These are phyloP conservation scores for Aspergillus sp. DNA, from an alignment of 2,329 filamentous ascomycete species.

Conservation along the genomic window DNA sequence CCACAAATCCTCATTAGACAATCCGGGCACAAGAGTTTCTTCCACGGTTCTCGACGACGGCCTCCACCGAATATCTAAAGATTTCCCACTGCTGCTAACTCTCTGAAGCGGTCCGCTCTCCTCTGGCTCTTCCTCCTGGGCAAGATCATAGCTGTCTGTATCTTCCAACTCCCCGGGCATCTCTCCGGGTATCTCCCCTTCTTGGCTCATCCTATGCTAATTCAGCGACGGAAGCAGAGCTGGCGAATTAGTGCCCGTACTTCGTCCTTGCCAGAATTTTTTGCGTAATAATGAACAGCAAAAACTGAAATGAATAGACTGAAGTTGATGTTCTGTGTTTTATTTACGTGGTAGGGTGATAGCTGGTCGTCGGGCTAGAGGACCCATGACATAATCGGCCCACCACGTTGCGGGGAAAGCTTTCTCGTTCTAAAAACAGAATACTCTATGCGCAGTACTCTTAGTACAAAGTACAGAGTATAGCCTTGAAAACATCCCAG, in stretches of 20 bases:
- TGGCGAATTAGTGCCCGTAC: not conserved
- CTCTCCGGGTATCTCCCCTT: not conserved
- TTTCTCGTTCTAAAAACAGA: too few relatives aligned
- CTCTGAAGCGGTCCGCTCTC: not conserved
- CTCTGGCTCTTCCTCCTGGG: not conserved
- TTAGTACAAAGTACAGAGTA: too few relatives aligned
- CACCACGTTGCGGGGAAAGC: too few relatives aligned
- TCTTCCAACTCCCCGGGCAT: not conserved
- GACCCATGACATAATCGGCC: too few relatives aligned
- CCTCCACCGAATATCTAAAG: not conserved
- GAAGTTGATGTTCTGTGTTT: too few relatives aligned
- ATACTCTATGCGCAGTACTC: too few relatives aligned
- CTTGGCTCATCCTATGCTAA: not conserved
- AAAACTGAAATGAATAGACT: too few relatives aligned
- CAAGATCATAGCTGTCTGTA: not conserved
- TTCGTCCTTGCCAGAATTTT: too few relatives aligned
- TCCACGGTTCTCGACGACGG: slow-evolving; percentile 6
- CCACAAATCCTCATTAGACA: slow-evolving; percentile 68
- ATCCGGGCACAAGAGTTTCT: slow-evolving; percentile 53
- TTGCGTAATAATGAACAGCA: too few relatives aligned
- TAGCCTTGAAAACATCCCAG: too few relatives aligned
- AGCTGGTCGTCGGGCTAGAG: too few relatives aligned
- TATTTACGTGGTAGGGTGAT: too few relatives aligned
- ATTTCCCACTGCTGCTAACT: not conserved
- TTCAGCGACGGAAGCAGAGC: not conserved